A percentile compares a stretch with the other conserved stretches of the same genome.
Conservation (phyloP, 306 rosid genomes). For the Trichosanthes truncata region DNA sequence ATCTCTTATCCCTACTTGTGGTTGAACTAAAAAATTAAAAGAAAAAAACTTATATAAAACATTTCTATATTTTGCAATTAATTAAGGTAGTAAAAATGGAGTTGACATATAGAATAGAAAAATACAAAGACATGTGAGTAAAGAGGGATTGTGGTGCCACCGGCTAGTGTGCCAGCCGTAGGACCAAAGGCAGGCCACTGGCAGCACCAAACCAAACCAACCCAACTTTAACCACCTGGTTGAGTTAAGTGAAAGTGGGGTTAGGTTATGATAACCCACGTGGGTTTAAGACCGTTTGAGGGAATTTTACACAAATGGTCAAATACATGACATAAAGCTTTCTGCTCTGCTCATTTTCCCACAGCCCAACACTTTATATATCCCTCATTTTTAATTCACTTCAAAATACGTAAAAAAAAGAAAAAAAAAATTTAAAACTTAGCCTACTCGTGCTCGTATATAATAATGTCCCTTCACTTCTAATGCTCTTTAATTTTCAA, state of each 20-base stretch:
- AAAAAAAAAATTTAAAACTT: background rate
- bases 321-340: slow-evolving; percentile 14
- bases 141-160: background rate
- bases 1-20: too few species aligned
- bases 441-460: background rate
- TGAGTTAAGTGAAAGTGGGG: slow-evolving; percentile 15
- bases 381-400: background rate
- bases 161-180: background rate
- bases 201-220: background rate
- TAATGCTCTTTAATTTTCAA: background rate
- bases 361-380: background rate
- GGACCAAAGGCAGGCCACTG: slow-evolving; percentile 2
- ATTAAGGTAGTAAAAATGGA: background rate
- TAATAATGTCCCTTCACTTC: background rate
- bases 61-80: background rate
- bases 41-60: background rate
- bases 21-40: too few species aligned
- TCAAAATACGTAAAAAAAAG: background rate
- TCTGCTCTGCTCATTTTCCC: slow-evolving; percentile 26
- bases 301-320: background rate
- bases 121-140: too few species aligned
- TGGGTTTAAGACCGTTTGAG: slow-evolving; percentile 68
- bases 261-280: slow-evolving; percentile 16
- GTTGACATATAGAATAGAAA: background rate
- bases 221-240: slow-evolving; percentile 5